Percentiles rank a stretch among this genome's conserved stretches.
Evolutionary conservation across 768 basidiomycete genomes (phyloP).

Genomic region (Lentinula lateritia): DNA sequence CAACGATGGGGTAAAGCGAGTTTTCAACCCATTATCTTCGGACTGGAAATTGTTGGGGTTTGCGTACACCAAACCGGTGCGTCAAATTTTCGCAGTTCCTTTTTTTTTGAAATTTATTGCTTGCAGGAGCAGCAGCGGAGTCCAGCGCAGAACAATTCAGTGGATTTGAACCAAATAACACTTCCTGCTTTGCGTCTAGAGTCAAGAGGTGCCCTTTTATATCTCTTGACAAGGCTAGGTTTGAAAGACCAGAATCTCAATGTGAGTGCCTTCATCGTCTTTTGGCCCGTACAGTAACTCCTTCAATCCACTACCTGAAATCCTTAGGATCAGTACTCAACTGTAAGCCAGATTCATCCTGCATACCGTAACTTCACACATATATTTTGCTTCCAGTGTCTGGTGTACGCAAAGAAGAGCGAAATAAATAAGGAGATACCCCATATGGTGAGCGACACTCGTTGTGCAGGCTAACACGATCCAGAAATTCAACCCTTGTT

Average conservation of each 20-base stretch:
- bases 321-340: background rate
- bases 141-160: too few relatives aligned
- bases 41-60: too few relatives aligned
- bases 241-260: background rate
- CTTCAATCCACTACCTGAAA: too few relatives aligned
- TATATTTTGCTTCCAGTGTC: background rate
- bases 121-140: too few relatives aligned
- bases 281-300: too few relatives aligned
- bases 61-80: too few relatives aligned
- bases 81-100: too few relatives aligned
- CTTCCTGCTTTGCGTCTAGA: too few relatives aligned
- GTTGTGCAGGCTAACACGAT: background rate
- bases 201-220: background rate
- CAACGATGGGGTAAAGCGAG: too few relatives aligned
- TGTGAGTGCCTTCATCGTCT: background rate
- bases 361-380: background rate
- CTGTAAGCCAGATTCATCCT: background rate
- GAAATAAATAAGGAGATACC: background rate
- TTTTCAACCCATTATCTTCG: too few relatives aligned
- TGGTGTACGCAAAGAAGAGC: background rate
- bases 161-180: too few relatives aligned
- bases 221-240: background rate
- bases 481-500: background rate
- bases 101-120: too few relatives aligned
- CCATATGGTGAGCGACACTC: background rate